Base-by-base conservation (phyloP, 768 basidiomycete genomes). In the Boletus rex-veris region DNA sequence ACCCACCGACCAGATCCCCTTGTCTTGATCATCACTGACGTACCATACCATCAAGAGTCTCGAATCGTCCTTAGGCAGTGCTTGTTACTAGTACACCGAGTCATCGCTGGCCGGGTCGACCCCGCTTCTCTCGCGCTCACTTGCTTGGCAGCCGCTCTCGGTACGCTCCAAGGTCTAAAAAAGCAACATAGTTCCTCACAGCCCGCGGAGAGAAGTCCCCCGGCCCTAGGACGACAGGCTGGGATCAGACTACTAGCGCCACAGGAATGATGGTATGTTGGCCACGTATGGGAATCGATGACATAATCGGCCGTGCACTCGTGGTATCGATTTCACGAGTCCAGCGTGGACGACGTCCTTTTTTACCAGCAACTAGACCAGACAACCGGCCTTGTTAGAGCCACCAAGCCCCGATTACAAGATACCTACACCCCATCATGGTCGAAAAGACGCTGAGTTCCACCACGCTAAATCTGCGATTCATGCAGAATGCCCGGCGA, bases 401-500 rank as follows among this genome's bases (percentile, higher is more conserved):
- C 4, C 24, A 5, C 5, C 5, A 24, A 7, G 28, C 7, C 1
- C 33, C 33, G 33, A 35, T 35, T 14, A 14, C 33, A 35, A 4
- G 33, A 10, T 35, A 35, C 14, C 31, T 33, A 33, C 24, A n/a
- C 26, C 11, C 28, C n/a, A 45, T 12, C 12, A 50, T 69, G 69
- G 54, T 39, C 33, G 71, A 72, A 30, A 85, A 83, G 67, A 74
- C 77, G 3, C 74, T 88, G 36, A 88, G 86, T 67, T 78, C 75
- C 26, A 77, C 84, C 28, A 86, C 85, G 0, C 74, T 87, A 9
- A 80, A 81, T 59, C 75, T 88, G 41, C 79, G 80, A 3, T 88
- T 88, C 65, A 88, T 88, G 86, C 86, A 85, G 66, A 85, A 85
- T 70, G 82, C 85, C 0, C 78, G 81, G 3, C 76, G 80, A 2